These are phyloP conservation scores for Mallotus nudiflorus DNA, from an alignment of 345 rosid species.

Conservation along the genomic window DNA sequence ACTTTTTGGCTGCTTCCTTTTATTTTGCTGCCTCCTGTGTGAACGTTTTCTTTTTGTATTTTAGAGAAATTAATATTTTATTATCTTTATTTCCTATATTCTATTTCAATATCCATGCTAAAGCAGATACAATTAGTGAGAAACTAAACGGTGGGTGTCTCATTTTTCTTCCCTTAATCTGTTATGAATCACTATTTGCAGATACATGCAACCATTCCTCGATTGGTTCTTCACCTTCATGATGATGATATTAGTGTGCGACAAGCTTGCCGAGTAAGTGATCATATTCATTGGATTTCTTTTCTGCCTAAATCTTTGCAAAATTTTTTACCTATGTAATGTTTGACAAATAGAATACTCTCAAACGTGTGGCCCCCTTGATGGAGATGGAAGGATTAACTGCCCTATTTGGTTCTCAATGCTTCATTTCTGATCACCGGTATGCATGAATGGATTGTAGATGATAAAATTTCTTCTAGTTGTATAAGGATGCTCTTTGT, in stretches of 20 bases:
- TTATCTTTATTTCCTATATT: not conserved
- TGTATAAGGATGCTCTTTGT: not conserved
- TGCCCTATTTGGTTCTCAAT: conserved; percentile 52
- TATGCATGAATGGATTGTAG: conserved; percentile 27
- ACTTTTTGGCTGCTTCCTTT: not conserved
- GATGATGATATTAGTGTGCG: conserved; percentile 76
- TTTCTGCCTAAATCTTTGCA: conserved; percentile 17
- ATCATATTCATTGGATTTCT: conserved; percentile 13
- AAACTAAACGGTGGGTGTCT: not conserved
- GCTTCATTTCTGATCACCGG: conserved; percentile 76
- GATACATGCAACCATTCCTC: conserved; percentile 84
- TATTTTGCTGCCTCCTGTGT: not conserved
- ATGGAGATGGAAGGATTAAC: conserved; percentile 59
- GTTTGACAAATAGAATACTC: conserved; percentile 54
- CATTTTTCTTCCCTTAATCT: not conserved
- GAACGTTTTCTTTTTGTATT: not conserved
- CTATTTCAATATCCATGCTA: not conserved
- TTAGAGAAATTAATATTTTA: not conserved
- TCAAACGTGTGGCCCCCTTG: conserved; percentile 65
- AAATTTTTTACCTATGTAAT: conserved; percentile 12
- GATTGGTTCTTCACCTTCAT: conserved; percentile 74
- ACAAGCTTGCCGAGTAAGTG: conserved; percentile 84
- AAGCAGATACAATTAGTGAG: too few relatives aligned
- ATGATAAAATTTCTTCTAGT: conserved; percentile 5
- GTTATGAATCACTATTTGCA: conserved; percentile 33